Evolutionary conservation across 2,329 filamentous ascomycete species (phyloP), one percentile per base, ranked within the genome.

Genomic region (Exserohilum rostratum): DNA sequence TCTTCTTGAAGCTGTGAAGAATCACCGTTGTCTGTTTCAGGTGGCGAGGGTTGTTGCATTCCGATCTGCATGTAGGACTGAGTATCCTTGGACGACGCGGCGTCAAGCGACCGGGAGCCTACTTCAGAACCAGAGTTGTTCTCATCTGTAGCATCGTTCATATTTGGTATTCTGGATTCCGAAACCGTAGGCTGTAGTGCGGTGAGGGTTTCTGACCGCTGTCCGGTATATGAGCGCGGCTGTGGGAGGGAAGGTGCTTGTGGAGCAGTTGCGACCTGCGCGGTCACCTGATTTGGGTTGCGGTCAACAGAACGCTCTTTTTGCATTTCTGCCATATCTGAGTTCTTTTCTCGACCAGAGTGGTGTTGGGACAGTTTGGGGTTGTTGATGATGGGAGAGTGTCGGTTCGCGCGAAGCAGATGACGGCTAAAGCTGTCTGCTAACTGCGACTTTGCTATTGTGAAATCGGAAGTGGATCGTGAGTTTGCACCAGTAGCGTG

Each of bases 211-310:
- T 38, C 25, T 15, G 17, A 43, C 25, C 37, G 44, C 15, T 31
- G 12, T 15, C 27, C 25, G n/a, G 29, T 18, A n/a, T n/a, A 18
- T 20, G 46, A 31, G 46, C 33, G 33, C 15, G 17, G 15, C n/a
- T 39, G 39, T 39, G 51, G 37, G 38, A 20, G 18, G 13, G 46
- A 25, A 33, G 38, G 18, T 10, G 29, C 22, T 5, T 29, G 17
- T 45, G 31, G 12, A 49, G 51, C 17, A 50, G 46, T 39, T 40
- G 51, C 51, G 51, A 44, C 46, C 46, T 49, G 25, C 33, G 38
- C 33, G 13, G 34, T 38, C 11, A 33, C 18, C 51, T 50, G 31
- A 13, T 25, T 12, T 39, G 51, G 31, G 25, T 17, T 15, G 39
- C 22, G 25, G 13, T 12, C 17, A n/a, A 11, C 18, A 13, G 38